Evolutionary conservation across 768 basidiomycete species (phyloP).

Genomic region (Pisolithus albus): DNA sequence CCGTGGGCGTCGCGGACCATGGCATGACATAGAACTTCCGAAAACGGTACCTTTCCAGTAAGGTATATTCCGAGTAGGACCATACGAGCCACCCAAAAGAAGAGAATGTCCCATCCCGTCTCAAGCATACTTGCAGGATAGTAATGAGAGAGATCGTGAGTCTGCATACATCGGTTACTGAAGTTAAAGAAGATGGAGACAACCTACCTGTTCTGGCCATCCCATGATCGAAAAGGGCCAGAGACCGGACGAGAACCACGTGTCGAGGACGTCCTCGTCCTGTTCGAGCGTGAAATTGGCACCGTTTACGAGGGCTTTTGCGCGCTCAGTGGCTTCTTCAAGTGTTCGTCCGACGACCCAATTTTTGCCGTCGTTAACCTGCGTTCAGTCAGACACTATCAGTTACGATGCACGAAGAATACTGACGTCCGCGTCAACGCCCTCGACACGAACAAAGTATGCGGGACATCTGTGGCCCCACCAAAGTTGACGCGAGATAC

Average conservation of each 20-base stretch:
- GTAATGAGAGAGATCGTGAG: slow-evolving; percentile 68
- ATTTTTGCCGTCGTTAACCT: slow-evolving; percentile 64
- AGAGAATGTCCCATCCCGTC: slow-evolving; percentile 99
- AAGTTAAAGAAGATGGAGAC: background rate
- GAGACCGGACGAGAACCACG: slow-evolving; percentile 96
- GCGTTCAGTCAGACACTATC: background rate
- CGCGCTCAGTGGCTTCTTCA: slow-evolving; percentile 74
- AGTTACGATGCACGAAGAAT: background rate
- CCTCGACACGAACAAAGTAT: slow-evolving; percentile 85
- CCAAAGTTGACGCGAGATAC: slow-evolving; percentile 97
- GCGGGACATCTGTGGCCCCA: slow-evolving; percentile 98
- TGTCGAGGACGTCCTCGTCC: slow-evolving; percentile 96
- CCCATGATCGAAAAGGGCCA: slow-evolving; percentile 99
- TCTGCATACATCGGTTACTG: slow-evolving; percentile 38
- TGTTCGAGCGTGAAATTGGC: slow-evolving; percentile 73
- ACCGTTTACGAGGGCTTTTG: slow-evolving; percentile 60
- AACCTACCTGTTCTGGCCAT: slow-evolving; percentile 83
- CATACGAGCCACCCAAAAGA: slow-evolving; percentile 99
- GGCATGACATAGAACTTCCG: slow-evolving; percentile 93
- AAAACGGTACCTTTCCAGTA: slow-evolving; percentile 89
- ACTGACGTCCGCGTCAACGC: slow-evolving; percentile 58
- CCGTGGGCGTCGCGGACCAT: slow-evolving; percentile 99
- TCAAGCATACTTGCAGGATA: slow-evolving; percentile 90
- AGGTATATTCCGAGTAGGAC: slow-evolving; percentile 85
- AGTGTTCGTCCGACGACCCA: slow-evolving; percentile 88